These are phyloP conservation scores for Jacaranda copaia DNA, from an alignment of 257 asterid species.

Conservation along the genomic window DNA sequence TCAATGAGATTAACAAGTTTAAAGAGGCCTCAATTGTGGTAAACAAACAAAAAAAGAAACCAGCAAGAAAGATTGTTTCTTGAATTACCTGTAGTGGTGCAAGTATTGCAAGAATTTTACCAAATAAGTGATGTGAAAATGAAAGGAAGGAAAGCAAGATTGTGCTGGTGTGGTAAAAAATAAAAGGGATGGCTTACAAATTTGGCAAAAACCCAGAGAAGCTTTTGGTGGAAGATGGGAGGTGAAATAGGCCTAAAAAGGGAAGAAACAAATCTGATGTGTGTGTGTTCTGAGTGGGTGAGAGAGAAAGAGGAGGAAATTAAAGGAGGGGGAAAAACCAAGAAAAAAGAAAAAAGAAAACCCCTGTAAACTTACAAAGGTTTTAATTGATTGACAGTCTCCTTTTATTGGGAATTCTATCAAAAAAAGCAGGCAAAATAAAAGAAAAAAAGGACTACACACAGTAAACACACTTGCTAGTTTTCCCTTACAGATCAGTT, in stretches of 20 bases:
- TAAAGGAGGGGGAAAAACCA: conserved; percentile 5
- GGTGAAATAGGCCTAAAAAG: conserved; percentile 52
- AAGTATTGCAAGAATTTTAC: conserved; percentile 35
- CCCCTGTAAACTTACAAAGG: conserved; percentile 30
- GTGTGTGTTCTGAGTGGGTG: conserved; percentile 25
- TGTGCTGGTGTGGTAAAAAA: conserved; percentile 32
- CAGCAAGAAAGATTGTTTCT: conserved; percentile 1
- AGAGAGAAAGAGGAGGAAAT: conserved; percentile 12
- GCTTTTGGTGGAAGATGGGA: conserved; percentile 49
- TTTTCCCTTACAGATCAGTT: neutral
- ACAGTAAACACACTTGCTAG: neutral
- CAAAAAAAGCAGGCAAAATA: conserved; percentile 16
- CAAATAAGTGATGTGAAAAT: conserved; percentile 34
- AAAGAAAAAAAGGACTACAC: conserved; percentile 19
- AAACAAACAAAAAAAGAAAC: neutral
- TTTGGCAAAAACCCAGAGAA: conserved; percentile 58
- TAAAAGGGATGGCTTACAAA: conserved; percentile 53
- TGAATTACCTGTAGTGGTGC: neutral
- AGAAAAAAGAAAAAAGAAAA: neutral
- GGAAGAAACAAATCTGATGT: conserved; percentile 53
- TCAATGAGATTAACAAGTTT: neutral
- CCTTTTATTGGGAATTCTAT: conserved; percentile 42
- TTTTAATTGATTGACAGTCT: conserved; percentile 41
- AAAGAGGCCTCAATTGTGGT: neutral
- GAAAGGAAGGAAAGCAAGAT: conserved; percentile 23